Evolutionary conservation across 179 eudicot genomes (phyloP), one percentile per base, ranked within the genome.

Genomic region (Corrigiola litoralis): DNA sequence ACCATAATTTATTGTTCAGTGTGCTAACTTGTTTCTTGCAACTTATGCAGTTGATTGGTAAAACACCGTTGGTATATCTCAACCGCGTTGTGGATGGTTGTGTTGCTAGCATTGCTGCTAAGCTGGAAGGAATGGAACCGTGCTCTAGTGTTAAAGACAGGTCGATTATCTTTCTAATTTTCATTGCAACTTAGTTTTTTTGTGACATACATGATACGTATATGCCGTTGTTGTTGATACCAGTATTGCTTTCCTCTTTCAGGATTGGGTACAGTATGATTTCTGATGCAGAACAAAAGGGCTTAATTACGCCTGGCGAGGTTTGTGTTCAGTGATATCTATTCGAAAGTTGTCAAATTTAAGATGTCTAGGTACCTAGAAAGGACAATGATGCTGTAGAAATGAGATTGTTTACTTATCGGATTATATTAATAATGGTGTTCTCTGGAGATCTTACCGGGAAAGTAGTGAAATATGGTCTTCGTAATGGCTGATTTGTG

Each of bases 101-200:
- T 77, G 94, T 75, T 73, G 96, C 81, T 63, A 90, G 87, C 37
- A 54, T 89, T 57, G 94, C 94, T 53, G 94, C 83, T 14, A 89
- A 89, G 75, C 66, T 89, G 72, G 96, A 89, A 84, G 77, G 78
- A 76, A 87, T 89, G 96, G 96, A 87, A 61, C 96, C 96, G 50
- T 89, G 96, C 76, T 86, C 92, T 34, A 89, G 96, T 71, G 92
- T 89, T 29, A 89, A 89, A 72, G 96, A 89, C 71, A 87, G 94
- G 94, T 87, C 11, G 61, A 18, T 58, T 12, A n/a, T 4, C 45
- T 6, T 49, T 1, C 41, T 29, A 48, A 4, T 53, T 29, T 23
- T n/a, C 42, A 27, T 60, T 37, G 7, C 6, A 31, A 32, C 6
- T 29, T 55, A 4, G 2, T 33, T 38, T 65, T 7, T 47, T 31